phyloP scores from a whole-genome alignment of 148 eudicot species.

The Diospyros lotus region DNA sequence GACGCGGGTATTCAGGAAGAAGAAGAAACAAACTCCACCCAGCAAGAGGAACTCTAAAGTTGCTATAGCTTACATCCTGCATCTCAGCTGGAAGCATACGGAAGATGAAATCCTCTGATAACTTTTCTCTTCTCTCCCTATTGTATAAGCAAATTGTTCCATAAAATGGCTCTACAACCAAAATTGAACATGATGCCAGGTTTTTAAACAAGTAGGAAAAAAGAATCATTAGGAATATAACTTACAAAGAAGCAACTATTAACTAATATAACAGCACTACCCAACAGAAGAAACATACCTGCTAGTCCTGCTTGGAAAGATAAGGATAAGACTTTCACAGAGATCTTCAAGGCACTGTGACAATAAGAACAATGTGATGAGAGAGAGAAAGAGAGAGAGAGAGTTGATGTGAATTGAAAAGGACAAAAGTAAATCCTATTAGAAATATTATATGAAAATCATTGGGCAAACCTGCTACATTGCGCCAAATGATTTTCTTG shows the following conservation, averaged over 20 bases:
- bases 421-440: not conserved
- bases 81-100: conserved; percentile 55
- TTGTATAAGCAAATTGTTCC: conserved; percentile 97
- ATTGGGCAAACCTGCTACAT: conserved; percentile 56
- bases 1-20: not conserved
- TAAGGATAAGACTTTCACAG: conserved; percentile 85
- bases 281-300: conserved; percentile 49
- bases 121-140: conserved; percentile 92
- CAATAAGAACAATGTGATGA: conserved; percentile 16
- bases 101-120: conserved; percentile 92
- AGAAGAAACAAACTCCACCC: not conserved
- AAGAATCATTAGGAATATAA: not conserved
- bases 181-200: conserved; percentile 17
- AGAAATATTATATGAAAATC: not conserved
- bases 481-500: conserved; percentile 67
- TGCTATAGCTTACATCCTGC: conserved; percentile 57
- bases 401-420: not conserved
- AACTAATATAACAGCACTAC: not conserved
- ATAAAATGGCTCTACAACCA: conserved; percentile 85
- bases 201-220: not conserved
- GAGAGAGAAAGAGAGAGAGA: conserved; percentile 1
- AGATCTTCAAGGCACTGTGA: conserved; percentile 88
- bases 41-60: not conserved
- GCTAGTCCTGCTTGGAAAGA: conserved; percentile 93
- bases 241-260: not conserved